Evolutionary conservation across 1,139 yeast species (phyloP), one percentile per base, ranked within the genome.

Genomic region (Yamadazyma membranifaciens): DNA sequence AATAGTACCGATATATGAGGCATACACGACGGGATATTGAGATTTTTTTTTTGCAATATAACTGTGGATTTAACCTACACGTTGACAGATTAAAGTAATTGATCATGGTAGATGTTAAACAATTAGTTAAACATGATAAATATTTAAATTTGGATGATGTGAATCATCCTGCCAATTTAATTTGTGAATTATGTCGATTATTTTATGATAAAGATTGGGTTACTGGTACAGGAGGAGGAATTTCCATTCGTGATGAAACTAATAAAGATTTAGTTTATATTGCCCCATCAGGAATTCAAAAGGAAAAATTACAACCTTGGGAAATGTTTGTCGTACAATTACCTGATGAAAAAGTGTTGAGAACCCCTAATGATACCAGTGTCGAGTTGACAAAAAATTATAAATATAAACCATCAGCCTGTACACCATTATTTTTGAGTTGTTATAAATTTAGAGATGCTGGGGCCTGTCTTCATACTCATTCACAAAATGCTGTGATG

Each of bases 211-310:
- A 84, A 56, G 84, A 87, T 43, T 89, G 97, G 96, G 94, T 88
- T 47, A 85, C 96, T 0, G 98, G 97, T 4, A 91, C 98, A 1
- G 97, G 96, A 2, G 98, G 98, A 20, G 97, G 97, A 3, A 83
- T 91, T 54, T 85, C 95, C 30, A 84, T 91, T 40, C 71, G 85
- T 47, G 80, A 83, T 39, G 73, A 73, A 3, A 42, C 45, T 13
- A 63, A 70, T 45, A 67, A 71, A 14, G 72, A 80, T 43, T 56
- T 69, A 31, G 80, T 87, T 14, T 91, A 78, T 58, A 75, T 91
- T 35, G 95, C 97, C 0, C 98, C 98, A 2, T 87, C 96, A 7
- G 98, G 98, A 1, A 95, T 91, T 6, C 97, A 91, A 59, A 91
- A 91, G 64, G 98, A 91, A 61, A 70, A 91, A 48, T 81, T 91